Evolutionary conservation across 495 filamentous ascomycete genomes (phyloP).

Genomic region (Penicillium coffeae): DNA sequence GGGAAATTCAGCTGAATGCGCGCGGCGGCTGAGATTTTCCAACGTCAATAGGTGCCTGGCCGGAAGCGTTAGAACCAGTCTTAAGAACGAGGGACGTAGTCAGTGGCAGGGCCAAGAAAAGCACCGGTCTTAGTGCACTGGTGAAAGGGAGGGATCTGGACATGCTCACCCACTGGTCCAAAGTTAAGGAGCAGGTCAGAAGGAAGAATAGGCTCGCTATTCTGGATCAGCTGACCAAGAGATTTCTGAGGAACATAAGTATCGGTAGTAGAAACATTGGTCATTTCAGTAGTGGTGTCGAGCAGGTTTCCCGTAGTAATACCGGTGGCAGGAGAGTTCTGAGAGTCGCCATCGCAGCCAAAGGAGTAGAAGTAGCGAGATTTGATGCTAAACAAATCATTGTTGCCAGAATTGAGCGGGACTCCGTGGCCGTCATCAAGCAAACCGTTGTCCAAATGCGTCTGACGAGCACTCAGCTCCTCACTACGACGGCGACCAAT

Average conservation of each 20-base stretch:
- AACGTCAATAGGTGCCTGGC: not conserved
- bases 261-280: not conserved
- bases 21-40: no score
- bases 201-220: not conserved
- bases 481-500: not conserved
- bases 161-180: not conserved
- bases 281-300: no score
- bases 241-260: not conserved
- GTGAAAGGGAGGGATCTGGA: not conserved
- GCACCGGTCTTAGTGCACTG: constrained; percentile 1
- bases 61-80: not conserved
- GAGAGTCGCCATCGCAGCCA: not conserved
- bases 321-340: not conserved
- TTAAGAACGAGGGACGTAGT: not conserved
- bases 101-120: not conserved
- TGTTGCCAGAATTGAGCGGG: not conserved
- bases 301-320: not conserved
- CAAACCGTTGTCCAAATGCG: not conserved
- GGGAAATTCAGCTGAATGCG: no score
- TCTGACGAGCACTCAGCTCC: not conserved
- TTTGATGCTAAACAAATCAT: not conserved
- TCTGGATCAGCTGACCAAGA: not conserved
- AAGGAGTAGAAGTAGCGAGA: not conserved
- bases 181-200: not conserved
- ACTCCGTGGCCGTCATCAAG: not conserved